Base-by-base conservation (phyloP, 495 filamentous ascomycete genomes). In the Neurospora intermedia region DNA sequence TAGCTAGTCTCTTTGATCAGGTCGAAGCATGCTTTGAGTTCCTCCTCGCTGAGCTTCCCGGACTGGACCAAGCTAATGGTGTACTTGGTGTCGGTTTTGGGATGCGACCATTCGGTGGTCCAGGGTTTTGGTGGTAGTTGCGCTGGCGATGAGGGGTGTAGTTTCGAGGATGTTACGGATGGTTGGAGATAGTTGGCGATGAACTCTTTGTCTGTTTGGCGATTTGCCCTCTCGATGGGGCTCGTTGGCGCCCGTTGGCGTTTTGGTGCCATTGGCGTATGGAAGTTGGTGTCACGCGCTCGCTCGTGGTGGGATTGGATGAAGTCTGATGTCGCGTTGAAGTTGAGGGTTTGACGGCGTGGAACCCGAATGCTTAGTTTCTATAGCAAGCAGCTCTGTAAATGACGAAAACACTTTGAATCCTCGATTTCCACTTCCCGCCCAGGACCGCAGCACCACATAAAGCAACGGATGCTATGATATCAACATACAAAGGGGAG, bases 1-100 rank as follows among this genome's bases (percentile, higher is more conserved):
- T 83, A 78, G 70, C 91, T 94, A 0, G 93, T 94, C n/a, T 82
- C 80, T 77, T 90, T 87, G 74, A 97, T 86, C 20, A 97, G 84
- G 38, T 82, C 72, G 78, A 93, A 92, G 80, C 94, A 97, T 1
- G 86, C 85, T 31, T 85, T 77, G 62, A 96, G 82, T 40, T 93
- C 89, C 2, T 77, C 73, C 3, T 76, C 35, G 15, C 81, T 79
- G 54, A 96, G 81, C 2, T 81, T 81, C 4, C 77, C 70, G 3
- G 89, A 77, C 0, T 84, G 79, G 59, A 84, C 81, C 15, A 93
- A 80, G 43, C 77, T 79, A 69, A 90, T 75, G 20, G 74, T 70
- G 79, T 86, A 86, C 15, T 72, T 73, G 9, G 73, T 74, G 18
- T 77, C 74, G 16, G 83, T 86, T 3, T 45, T 77, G 6, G 83